These are phyloP conservation scores for Saccharomycopsis sp. DNA, from an alignment of 805 yeast genomes.

Conservation along the genomic window DNA sequence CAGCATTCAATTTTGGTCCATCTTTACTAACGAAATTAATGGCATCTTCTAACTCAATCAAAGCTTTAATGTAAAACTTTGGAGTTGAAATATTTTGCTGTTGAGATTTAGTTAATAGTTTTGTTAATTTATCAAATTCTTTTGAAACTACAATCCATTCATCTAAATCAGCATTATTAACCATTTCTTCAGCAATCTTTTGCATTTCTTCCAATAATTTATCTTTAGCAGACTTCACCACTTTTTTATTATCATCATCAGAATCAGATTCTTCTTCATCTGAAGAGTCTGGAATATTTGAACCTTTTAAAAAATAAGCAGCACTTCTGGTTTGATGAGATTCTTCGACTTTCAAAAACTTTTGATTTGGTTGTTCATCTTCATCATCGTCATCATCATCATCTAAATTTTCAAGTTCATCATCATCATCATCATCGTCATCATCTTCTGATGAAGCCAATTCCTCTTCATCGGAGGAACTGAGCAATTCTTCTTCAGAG, in stretches of 20 bases:
- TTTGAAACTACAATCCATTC: constrained; percentile 60
- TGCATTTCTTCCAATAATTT: constrained; percentile 84
- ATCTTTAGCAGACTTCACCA: constrained; percentile 86
- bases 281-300: constrained; percentile 29
- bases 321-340: constrained; percentile 12
- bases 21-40: constrained; percentile 42
- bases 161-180: constrained; percentile 26
- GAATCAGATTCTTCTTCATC: constrained; percentile 38
- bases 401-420: constrained; percentile 26
- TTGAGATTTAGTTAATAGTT: constrained; percentile 52
- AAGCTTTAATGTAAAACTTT: constrained; percentile 50
- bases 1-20: constrained; percentile 62
- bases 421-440: constrained; percentile 26
- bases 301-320: constrained; percentile 22
- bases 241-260: constrained; percentile 60
- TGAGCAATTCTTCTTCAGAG: constrained; percentile 28
- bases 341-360: constrained; percentile 22
- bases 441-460: constrained; percentile 25
- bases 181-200: constrained; percentile 52
- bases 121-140: constrained; percentile 72
- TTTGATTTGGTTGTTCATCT: constrained; percentile 23
- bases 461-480: constrained; percentile 18
- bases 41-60: constrained; percentile 64
- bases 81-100: constrained; percentile 77
- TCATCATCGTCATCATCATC: constrained; percentile 25